Base-by-base conservation (phyloP, 805 yeast species). In the Tetrapisispora phaffii region DNA sequence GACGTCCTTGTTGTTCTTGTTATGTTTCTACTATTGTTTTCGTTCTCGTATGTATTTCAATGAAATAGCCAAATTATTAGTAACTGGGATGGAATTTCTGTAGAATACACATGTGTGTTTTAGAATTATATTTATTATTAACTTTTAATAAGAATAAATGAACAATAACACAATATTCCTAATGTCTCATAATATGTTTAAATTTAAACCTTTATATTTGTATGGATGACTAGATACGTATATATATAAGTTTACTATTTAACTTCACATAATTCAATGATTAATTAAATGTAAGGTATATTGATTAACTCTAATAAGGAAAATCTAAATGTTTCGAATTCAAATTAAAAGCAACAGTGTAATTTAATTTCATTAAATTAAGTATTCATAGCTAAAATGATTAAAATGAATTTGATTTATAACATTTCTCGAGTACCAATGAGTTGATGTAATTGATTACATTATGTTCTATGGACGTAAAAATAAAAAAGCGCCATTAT, bases 381-480 rank as follows among this genome's bases (percentile, higher is more conserved):
- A n/a, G n/a, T n/a, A n/a, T n/a, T n/a, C n/a, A 21, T 7, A 35
- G 13, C 26, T 23, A 10, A 20, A 32, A 35, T 35, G 38, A 35
- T 35, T 35, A 15, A 35, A 8, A 5, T 13, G 21, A 13, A 16
- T 34, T n/a, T 21, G 22, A 20, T 36, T 36, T 36, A 23, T 36
- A 22, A 36, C 39, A 36, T 36, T 23, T 36, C 19, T 16, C 17
- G 23, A 36, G 31, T 15, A 36, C 39, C 16, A 36, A 36, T 22
- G 23, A 16, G 39, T 36, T 36, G 39, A 36, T 36, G 39, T 36
- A 36, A 36, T 36, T 36, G 23, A 36, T n/a, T 36, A 36, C 39
- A 36, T 36, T 36, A 29, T 36, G 39, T n/a, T 22, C 29, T 8
- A 28, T 12, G 13, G 13, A 28, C 4, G 31, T 28, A 10, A 24